Base-by-base conservation (phyloP, 176 grass and related monocot species). In the Bonia amplexicaulis region DNA sequence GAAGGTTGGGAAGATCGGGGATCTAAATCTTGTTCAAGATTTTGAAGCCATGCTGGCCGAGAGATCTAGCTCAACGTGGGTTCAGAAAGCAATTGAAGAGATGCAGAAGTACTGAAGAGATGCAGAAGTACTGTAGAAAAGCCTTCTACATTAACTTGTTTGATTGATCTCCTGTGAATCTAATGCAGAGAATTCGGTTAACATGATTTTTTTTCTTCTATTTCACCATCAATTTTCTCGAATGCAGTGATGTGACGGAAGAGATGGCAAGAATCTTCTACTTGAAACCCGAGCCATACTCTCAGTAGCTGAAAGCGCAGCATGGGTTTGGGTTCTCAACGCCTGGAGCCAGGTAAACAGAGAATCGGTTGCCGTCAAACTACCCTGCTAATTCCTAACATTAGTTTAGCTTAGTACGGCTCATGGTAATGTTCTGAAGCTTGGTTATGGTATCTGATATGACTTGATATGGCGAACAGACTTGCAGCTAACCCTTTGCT, bases 11-110 rank as follows among this genome's bases (percentile, higher is more conserved):
- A 88, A 74, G 71, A 92, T 95, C 49, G 86, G 91, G 63, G 88
- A 95, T 92, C 35, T 61, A 71, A 90, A 95, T 86, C 93, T 89
- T 23, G 82, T 98, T 51, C 52, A 95, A 85, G 96, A 95, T 95
- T 98, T 95, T 74, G 93, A 93, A 82, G 80, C 89, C 74, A 93
- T 98, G 87, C 92, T 98, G 82, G 47, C 89, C 85, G 79, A 92
- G 63, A 95, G 95, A 86, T 92, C 94, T 65, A 92, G 80, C 79
- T 84, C 96, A 45, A 78, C 69, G 16, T 98, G 91, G 93, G 84
- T 89, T 78, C 87, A 79, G n/a, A 91, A 89, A 86, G 89, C 96
- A 74, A 92, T 93, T 22, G 83, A 90, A 67, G 85, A 95, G 59
- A 93, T 98, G 96, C 75, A 93, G 89, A 89, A n/a, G n/a, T n/a